Evolutionary conservation across 1,139 yeast species (phyloP).

Genomic region (Protomyces pachydermus): DNA sequence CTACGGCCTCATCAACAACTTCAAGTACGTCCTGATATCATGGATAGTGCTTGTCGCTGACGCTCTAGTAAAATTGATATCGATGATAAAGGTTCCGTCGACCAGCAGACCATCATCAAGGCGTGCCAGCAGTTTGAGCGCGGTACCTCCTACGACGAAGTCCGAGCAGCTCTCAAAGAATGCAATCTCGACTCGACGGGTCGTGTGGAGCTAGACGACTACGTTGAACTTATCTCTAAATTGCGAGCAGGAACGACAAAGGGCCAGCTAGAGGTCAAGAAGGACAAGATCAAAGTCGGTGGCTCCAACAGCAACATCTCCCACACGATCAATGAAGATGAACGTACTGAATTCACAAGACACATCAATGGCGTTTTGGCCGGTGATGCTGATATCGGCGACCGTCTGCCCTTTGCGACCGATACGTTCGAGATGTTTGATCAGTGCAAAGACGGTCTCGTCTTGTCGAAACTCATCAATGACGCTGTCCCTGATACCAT

Average conservation of each 20-base stretch:
- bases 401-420: conserved; percentile 83
- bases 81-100: conserved; percentile 94
- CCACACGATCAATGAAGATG: conserved; percentile 96
- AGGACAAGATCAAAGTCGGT: conserved; percentile 58
- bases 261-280: conserved; percentile 18
- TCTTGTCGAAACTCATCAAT: conserved; percentile 85
- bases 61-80: conserved; percentile 73
- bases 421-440: conserved; percentile 94
- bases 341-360: conserved; percentile 88
- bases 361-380: conserved; percentile 88
- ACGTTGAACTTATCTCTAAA: conserved; percentile 51
- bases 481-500: conserved; percentile 98
- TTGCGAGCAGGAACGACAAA: conserved; percentile 9
- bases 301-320: conserved; percentile 89
- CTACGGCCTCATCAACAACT: conserved; percentile 75
- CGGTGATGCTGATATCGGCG: conserved; percentile 85
- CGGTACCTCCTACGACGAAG: conserved; percentile 73
- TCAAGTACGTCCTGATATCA: conserved; percentile 67
- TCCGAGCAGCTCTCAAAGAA: conserved; percentile 83
- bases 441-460: conserved; percentile 91
- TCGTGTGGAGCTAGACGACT: conserved; percentile 92
- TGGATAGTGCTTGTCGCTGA: conserved; percentile 69
- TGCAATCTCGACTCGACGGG: conserved; percentile 96
- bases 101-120: conserved; percentile 83
- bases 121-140: conserved; percentile 73